A percentile compares a stretch with the other conserved stretches of the same genome.
Conservation (phyloP, 495 filamentous ascomycete genomes). For the Penicillium coprophilum region DNA sequence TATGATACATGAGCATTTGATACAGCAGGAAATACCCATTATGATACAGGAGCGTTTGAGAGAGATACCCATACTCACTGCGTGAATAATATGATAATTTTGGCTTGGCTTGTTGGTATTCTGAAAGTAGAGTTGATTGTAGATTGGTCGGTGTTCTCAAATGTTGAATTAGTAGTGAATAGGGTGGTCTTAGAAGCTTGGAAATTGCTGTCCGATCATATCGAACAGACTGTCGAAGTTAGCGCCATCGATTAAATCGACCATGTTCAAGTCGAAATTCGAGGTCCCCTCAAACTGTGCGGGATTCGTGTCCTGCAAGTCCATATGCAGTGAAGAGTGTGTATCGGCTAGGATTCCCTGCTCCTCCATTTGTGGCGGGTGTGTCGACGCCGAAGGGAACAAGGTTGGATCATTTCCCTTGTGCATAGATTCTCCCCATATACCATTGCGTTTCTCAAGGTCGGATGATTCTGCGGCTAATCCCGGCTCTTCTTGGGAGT, state of each 20-base stretch:
- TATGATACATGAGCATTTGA: neutral
- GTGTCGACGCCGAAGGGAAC: neutral
- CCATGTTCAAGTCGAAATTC: slow-evolving; percentile 42
- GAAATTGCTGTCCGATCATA: slow-evolving; percentile 40
- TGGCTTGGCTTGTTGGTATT: neutral
- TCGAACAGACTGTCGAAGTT: slow-evolving; percentile 42
- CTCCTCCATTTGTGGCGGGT: neutral
- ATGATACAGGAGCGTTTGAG: neutral
- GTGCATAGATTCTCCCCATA: neutral
- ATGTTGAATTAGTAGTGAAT: neutral
- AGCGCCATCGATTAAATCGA: slow-evolving; percentile 38
- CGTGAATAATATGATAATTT: neutral
- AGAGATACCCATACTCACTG: neutral
- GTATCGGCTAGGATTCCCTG: neutral
- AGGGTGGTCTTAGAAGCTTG: slow-evolving; percentile 26
- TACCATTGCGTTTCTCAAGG: neutral
- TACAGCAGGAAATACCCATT: neutral
- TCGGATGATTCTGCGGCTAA: neutral
- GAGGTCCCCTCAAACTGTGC: slow-evolving; percentile 18
- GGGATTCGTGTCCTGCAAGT: slow-evolving; percentile 16
- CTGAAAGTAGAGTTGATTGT: neutral
- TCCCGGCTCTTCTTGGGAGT: neutral
- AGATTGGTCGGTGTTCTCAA: neutral
- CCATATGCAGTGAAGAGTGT: slow-evolving; percentile 8
- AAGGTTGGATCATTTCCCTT: neutral